Conservation (phyloP, 148 eudicot species). For the Fagopyrum esculentum region DNA sequence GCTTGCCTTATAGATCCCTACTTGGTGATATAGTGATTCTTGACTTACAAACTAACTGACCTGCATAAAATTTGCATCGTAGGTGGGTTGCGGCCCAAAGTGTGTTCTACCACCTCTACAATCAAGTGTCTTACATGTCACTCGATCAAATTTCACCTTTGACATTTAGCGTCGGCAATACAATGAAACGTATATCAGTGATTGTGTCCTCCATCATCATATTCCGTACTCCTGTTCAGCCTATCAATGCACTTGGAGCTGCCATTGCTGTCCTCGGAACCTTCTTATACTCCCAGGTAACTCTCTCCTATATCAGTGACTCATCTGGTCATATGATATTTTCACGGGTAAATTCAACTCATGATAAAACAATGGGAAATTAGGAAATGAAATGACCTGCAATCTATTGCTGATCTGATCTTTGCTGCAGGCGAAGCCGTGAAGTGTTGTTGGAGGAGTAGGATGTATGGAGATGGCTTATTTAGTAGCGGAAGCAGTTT, state of each 20-base stretch:
- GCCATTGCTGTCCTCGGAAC: slow-evolving; percentile 40
- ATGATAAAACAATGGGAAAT: background rate
- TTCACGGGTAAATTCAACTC: background rate
- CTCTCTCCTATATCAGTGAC: background rate
- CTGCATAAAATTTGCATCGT: background rate
- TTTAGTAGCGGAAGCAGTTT: background rate
- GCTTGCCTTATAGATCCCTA: background rate
- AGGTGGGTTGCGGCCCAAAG: slow-evolving; percentile 42
- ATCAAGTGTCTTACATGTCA: slow-evolving; percentile 40
- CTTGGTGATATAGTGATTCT: background rate
- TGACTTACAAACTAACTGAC: background rate
- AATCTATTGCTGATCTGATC: background rate
- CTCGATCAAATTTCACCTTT: slow-evolving; percentile 32
- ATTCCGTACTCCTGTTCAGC: slow-evolving; percentile 34
- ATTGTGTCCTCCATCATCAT: slow-evolving; percentile 42
- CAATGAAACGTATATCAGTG: slow-evolving; percentile 40
- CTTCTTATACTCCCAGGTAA: slow-evolving; percentile 38
- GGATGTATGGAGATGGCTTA: background rate
- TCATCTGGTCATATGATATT: background rate
- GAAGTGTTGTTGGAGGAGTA: background rate
- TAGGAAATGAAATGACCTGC: background rate
- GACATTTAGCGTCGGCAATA: slow-evolving; percentile 37
- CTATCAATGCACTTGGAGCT: slow-evolving; percentile 36
- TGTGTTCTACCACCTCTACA: slow-evolving; percentile 39
- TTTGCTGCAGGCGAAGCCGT: slow-evolving; percentile 4